Evolutionary conservation across 148 eudicot species (phyloP), one percentile per base, ranked within the genome.

Genomic region (Rheum nobile): DNA sequence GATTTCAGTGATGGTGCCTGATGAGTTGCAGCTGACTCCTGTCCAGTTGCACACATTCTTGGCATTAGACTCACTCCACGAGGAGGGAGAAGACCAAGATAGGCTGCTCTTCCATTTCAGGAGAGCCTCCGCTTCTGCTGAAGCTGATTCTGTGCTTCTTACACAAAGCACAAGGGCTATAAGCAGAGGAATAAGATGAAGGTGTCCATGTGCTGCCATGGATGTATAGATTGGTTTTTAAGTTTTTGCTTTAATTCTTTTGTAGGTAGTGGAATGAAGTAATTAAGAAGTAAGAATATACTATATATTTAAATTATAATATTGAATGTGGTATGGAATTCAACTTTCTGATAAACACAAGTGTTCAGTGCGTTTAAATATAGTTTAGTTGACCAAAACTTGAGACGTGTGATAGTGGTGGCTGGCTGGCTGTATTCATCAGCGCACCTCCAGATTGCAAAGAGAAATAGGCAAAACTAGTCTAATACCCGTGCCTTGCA

Each of bases 41-140:
- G 48, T 37, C 83, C 83, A 80, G 24, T 70, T 70, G 67, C 80
- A 80, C 21, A 77, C 50, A n/a, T 77, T 29, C 10, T 42, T 55
- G 14, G 71, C 32, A 29, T 77, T 47, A 29, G 74, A 73, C 11
- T 24, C 41, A 13, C 35, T 74, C 83, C 83, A 81, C 0, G 9
- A 4, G 12, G 74, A 52, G 13, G 72, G 22, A 11, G 80, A 54
- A 4, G 22, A 31, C 32, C 22, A 34, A 6, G 41, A 29, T 16
- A 65, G 34, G 75, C 26, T 48, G 39, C 28, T 21, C 54, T 46
- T 73, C 54, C 75, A 73, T 47, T 19, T 34, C 43, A 73, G 24
- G 31, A 73, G 75, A 4, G 63, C 75, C 5, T 73, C 75, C 34
- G 22, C 63, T 50, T 73, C 75, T 32, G 75, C 3, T 29, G 38